phyloP scores from a whole-genome alignment of 768 basidiomycete species.

The Suillus clintonianus region DNA sequence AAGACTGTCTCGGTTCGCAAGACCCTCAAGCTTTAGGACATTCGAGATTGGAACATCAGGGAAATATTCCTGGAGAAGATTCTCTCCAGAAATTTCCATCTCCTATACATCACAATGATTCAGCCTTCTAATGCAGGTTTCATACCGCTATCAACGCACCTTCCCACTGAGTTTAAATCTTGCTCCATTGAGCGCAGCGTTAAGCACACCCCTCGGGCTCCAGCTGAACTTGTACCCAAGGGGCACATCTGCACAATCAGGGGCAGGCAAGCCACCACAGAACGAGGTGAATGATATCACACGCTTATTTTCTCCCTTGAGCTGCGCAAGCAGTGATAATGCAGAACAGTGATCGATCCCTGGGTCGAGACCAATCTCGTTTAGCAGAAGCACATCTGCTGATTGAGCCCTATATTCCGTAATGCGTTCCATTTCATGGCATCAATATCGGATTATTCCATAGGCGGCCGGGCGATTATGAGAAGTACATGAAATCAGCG shows the following conservation, averaged over 20 bases:
- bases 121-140: not conserved
- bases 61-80: constrained; percentile 61
- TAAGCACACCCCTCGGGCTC: constrained; percentile 86
- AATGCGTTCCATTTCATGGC: not conserved
- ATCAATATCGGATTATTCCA: not conserved
- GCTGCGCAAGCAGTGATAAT: constrained; percentile 59
- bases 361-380: constrained; percentile 90
- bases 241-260: constrained; percentile 62
- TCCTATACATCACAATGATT: constrained; percentile 34
- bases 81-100: constrained; percentile 48
- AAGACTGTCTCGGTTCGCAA: constrained; percentile 84
- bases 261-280: constrained; percentile 90
- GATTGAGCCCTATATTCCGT: constrained; percentile 50
- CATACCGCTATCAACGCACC: constrained; percentile 39
- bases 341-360: constrained; percentile 91
- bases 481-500: not conserved
- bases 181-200: constrained; percentile 76
- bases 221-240: constrained; percentile 94
- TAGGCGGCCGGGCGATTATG: not conserved
- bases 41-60: constrained; percentile 64
- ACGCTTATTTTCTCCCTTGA: constrained; percentile 52
- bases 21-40: constrained; percentile 72
- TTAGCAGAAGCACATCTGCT: constrained; percentile 72
- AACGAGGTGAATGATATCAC: constrained; percentile 82
- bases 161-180: constrained; percentile 57